Conservation (phyloP, 2,329 filamentous ascomycete species). For the Aspergillus costaricaensis region DNA sequence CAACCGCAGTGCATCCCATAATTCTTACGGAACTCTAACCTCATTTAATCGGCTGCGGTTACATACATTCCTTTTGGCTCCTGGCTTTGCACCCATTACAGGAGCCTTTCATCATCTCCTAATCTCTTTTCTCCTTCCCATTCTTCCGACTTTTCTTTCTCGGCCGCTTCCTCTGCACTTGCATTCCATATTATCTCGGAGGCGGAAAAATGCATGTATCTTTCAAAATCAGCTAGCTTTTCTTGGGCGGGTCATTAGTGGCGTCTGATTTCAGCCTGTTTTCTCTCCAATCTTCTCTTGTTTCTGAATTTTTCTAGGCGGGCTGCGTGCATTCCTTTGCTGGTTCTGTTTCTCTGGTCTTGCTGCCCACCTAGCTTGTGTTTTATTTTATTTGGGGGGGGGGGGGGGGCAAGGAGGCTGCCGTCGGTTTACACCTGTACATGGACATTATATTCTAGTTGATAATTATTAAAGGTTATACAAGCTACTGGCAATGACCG, state of each 20-base stretch:
- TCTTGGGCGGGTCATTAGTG: neutral
- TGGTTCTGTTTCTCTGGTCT: neutral
- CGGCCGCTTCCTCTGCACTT: neutral
- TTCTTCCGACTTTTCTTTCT: neutral
- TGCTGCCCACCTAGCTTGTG: neutral
- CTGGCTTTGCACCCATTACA: neutral
- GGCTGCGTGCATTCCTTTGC: neutral
- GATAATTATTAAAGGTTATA: neutral
- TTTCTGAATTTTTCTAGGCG: neutral
- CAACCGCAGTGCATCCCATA: conserved; percentile 2
- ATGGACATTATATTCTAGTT: conserved; percentile 6
- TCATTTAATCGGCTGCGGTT: neutral
- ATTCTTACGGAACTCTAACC: neutral
- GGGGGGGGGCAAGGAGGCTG: neutral
- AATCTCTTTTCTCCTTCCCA: neutral
- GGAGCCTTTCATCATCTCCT: neutral
- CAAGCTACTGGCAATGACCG: neutral
- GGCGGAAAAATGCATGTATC: neutral
- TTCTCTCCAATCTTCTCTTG: neutral
- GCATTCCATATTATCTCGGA: neutral
- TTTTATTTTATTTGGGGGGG: neutral
- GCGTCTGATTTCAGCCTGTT: neutral
- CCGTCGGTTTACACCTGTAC: neutral
- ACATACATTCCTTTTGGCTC: neutral
- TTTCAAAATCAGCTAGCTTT: neutral